phyloP scores from a whole-genome alignment of 2,329 filamentous ascomycete genomes.

The Tolypocladium tropicale region DNA sequence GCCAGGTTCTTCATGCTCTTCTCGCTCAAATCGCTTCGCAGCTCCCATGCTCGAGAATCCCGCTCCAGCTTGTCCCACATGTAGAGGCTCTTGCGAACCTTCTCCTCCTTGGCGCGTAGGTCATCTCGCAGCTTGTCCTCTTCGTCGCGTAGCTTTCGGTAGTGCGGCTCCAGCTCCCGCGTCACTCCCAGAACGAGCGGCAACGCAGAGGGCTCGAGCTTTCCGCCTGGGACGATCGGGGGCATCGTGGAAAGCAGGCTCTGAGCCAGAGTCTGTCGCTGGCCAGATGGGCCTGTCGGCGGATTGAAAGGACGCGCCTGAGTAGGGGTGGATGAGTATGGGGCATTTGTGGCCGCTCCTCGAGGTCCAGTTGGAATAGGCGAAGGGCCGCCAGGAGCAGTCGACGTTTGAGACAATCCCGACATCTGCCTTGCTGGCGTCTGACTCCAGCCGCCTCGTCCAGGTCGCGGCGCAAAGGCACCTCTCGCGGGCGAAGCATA shows the following conservation, averaged over 20 bases:
- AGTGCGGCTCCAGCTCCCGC: slow-evolving; percentile 44
- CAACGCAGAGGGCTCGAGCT: slow-evolving; percentile 36
- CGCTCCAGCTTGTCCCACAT: slow-evolving; percentile 44
- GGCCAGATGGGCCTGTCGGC: slow-evolving; percentile 40
- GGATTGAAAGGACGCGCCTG: slow-evolving; percentile 43
- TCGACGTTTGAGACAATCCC: slow-evolving; percentile 26
- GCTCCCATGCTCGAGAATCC: slow-evolving; percentile 42
- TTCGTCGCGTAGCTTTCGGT: slow-evolving; percentile 43
- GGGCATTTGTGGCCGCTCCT: slow-evolving; percentile 18
- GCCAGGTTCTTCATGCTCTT: slow-evolving; percentile 45
- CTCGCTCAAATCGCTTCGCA: slow-evolving; percentile 46
- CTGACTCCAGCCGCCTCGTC: slow-evolving; percentile 34
- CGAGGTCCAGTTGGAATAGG: slow-evolving; percentile 40
- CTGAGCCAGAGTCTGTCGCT: slow-evolving; percentile 39
- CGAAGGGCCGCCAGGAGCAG: slow-evolving; percentile 27
- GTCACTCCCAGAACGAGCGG: slow-evolving; percentile 36
- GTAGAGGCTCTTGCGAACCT: slow-evolving; percentile 40
- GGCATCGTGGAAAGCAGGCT: slow-evolving; percentile 41
- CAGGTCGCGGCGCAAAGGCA: slow-evolving; percentile 32
- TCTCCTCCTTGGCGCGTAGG: slow-evolving; percentile 41
- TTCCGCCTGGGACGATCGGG: slow-evolving; percentile 42
- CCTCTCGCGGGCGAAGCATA: slow-evolving; percentile 36
- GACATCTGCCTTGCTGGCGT: slow-evolving; percentile 20
- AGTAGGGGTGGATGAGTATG: slow-evolving; percentile 27
- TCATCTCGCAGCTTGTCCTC: slow-evolving; percentile 48